Percentiles rank a stretch among this genome's conserved stretches.
phyloP scores from a whole-genome alignment of 1,284 basidiomycete species.

The Apiotrichum gracile region DNA sequence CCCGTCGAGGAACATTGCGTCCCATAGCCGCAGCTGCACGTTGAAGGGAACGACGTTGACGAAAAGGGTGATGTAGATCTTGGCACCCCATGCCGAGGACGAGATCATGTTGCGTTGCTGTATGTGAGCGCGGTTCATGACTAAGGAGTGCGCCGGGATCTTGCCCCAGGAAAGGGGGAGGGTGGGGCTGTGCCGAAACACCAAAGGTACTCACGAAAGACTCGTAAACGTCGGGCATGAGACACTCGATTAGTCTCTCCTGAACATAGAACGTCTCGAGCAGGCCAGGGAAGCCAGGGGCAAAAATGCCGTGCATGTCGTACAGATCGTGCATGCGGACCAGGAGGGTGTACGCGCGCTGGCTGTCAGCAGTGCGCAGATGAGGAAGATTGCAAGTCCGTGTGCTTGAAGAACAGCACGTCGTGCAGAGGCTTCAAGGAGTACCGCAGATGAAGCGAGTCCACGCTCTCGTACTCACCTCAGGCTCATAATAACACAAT shows the following conservation, averaged over 20 bases:
- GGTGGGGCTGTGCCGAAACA: no score
- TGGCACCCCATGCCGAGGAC: conserved; percentile 91
- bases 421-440: no score
- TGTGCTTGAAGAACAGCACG: no score
- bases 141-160: no score
- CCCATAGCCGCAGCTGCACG: conserved; percentile 90
- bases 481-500: conserved; percentile 85
- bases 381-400: no score
- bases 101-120: conserved; percentile 77
- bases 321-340: conserved; percentile 84
- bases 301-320: conserved; percentile 80
- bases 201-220: conserved; percentile 64
- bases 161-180: neutral
- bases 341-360: conserved; percentile 73
- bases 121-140: neutral
- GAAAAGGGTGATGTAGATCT: conserved; percentile 98
- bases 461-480: conserved; percentile 47
- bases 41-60: conserved; percentile 95
- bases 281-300: conserved; percentile 91
- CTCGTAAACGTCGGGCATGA: conserved; percentile 81
- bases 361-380: conserved; percentile 10
- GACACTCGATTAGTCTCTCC: conserved; percentile 71
- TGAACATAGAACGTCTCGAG: conserved; percentile 92
- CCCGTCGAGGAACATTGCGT: conserved; percentile 84
- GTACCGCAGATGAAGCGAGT: no score